Conservation (phyloP, 2,329 filamentous ascomycete species). For the Tolypocladium tundrense region DNA sequence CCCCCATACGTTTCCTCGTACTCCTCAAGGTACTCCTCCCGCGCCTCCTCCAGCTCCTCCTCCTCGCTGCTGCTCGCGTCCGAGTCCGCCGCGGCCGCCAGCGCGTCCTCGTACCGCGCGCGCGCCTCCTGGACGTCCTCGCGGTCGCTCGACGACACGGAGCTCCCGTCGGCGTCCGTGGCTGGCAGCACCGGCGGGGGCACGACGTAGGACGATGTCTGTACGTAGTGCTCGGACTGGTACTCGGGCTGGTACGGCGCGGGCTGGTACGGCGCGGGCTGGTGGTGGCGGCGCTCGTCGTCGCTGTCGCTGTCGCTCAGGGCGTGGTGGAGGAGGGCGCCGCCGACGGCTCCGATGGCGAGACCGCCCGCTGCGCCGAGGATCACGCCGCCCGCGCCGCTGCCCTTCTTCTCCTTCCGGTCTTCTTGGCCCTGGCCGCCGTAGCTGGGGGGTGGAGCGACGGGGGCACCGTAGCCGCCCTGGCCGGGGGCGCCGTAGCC, state of each 20-base stretch:
- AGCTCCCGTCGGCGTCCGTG: constrained; percentile 30
- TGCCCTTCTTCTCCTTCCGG: constrained; percentile 23
- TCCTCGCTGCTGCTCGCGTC: constrained; percentile 40
- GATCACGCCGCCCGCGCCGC: constrained; percentile 43
- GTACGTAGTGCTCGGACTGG: not conserved
- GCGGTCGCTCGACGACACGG: constrained; percentile 30
- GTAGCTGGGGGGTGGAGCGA: not conserved
- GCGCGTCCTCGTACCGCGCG: constrained; percentile 33
- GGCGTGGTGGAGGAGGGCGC: constrained; percentile 47
- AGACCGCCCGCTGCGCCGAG: constrained; percentile 50
- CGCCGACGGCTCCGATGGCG: constrained; percentile 45
- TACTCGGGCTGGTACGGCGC: not conserved
- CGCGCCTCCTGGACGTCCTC: constrained; percentile 31
- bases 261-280: not conserved
- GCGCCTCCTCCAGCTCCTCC: constrained; percentile 41
- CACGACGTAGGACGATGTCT: not conserved
- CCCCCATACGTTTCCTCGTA: constrained; percentile 33
- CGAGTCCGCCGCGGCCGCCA: constrained; percentile 26
- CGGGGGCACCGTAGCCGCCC: not conserved
- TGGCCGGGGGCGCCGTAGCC: not conserved
- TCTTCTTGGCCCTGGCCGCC: constrained; percentile 3
- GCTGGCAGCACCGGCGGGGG: constrained; percentile 24
- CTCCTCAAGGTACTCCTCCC: constrained; percentile 39
- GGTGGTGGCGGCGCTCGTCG: constrained; percentile 5
- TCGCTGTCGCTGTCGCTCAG: constrained; percentile 17